Evolutionary conservation across 768 basidiomycete species (phyloP), one percentile per base, ranked within the genome.

Genomic region (Boletus sp.): DNA sequence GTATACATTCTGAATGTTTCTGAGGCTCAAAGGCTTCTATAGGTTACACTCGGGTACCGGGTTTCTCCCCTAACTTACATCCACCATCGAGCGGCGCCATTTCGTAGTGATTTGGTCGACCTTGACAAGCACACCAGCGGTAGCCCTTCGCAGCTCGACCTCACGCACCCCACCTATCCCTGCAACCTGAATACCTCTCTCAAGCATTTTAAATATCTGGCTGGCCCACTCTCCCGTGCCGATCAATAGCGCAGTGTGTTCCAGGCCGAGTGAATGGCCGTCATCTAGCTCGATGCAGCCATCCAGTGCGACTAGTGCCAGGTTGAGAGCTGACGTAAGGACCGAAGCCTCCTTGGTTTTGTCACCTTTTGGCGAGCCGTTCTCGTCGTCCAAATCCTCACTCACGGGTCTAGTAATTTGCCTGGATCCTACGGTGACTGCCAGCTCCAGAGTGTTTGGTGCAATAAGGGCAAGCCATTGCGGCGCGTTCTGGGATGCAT

Each of bases 401-500:
- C 72, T 70, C n/a, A 52, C 57, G 7, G 73, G 65, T 56, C 63
- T 69, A 17, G 84, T 81, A 29, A 87, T 69, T 8, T 85, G 84
- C 44, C 79, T 76, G 7, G 85, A 84, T 0, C 93, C 92, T 30
- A 96, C 61, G 0, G 88, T 85, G 23, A 94, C 72, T 1, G 92
- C 92, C 21, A 98, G 77, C 64, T 96, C 92, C 49, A 98, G 70
- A 5, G 86, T 76, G 58, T 90, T 86, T 0, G 94, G 93, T 3
- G 85, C 90, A 47, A 97, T 74, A 10, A 96, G 77, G 7, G 84
- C 78, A 41, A 93, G 74, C 85, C 90, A 98, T 55, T 89, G 84
- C 0, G 83, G 77, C 15, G 92, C 87, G 60, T 92, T 86, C 53
- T 86, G 81, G 2, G 88, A 83, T 1, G 93, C 88, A 67, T 98